A percentile compares a stretch with the other conserved stretches of the same genome.
Evolutionary conservation across 78 protist genomes (phyloP).

Genomic region (Dictyostelium purpureum): DNA sequence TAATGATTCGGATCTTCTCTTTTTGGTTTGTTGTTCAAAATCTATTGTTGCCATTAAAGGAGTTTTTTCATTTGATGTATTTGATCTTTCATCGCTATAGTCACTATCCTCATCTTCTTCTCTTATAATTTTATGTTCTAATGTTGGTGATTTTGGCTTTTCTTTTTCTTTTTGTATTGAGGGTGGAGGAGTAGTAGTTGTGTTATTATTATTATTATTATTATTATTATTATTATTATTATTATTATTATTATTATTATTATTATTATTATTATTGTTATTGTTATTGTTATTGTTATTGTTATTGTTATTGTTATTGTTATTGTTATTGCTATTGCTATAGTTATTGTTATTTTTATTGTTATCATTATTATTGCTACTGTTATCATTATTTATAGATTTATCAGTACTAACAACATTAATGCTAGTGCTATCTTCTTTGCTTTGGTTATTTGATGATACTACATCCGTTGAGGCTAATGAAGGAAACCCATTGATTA

Average conservation of each 20-base stretch:
- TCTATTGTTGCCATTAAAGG: constrained; percentile 19
- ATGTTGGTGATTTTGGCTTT: too few relatives aligned
- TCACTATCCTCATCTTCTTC: background rate
- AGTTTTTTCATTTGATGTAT: background rate
- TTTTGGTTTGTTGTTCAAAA: background rate
- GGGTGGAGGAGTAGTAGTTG: too few relatives aligned
- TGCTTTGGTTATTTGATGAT: background rate
- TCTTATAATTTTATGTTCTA: too few relatives aligned
- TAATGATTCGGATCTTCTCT: background rate
- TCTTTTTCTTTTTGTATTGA: too few relatives aligned
- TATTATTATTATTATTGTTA: too few relatives aligned
- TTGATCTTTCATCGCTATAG: background rate
- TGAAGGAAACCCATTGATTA: constrained; percentile 1
- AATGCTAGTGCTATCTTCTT: background rate
- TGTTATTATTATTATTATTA: too few relatives aligned
- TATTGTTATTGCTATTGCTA: background rate
- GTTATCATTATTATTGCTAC: background rate
- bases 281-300: too few relatives aligned
- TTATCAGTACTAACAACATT: background rate
- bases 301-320: background rate
- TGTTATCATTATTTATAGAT: background rate
- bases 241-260: too few relatives aligned
- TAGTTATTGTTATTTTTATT: background rate
- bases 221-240: too few relatives aligned
- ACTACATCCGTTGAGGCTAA: background rate